A percentile compares a stretch with the other conserved stretches of the same genome.
These are phyloP conservation scores for Mariannaea elegans DNA, from an alignment of 2,329 filamentous ascomycete genomes.

Conservation along the genomic window DNA sequence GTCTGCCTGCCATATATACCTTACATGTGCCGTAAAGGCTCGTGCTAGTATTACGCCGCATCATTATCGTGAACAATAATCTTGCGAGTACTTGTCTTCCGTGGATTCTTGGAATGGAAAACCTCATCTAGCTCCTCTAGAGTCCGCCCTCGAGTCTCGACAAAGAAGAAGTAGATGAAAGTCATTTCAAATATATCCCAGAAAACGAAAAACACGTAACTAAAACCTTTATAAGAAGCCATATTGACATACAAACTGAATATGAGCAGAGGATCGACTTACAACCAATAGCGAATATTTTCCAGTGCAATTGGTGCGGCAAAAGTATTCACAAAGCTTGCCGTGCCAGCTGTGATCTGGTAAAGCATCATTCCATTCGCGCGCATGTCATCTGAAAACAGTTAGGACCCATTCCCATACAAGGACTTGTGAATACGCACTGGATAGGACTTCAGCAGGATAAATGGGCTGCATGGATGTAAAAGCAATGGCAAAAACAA, in stretches of 20 bases:
- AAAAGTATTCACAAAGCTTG: constrained; percentile 31
- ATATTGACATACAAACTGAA: too few relatives aligned
- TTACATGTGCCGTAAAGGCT: too few relatives aligned
- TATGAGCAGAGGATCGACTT: neutral
- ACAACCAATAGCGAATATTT: constrained; percentile 21
- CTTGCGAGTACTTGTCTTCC: neutral
- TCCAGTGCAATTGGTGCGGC: constrained; percentile 30
- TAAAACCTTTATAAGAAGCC: neutral
- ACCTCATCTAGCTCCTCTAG: neutral
- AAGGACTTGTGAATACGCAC: neutral
- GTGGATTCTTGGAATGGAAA: neutral
- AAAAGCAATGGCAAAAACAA: constrained; percentile 43
- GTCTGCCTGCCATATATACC: too few relatives aligned
- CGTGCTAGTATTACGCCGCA: neutral
- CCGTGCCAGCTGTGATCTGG: constrained; percentile 18
- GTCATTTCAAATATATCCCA: neutral
- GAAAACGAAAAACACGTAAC: neutral
- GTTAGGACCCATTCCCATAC: neutral
- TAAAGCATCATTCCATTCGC: constrained; percentile 33
- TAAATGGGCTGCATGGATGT: constrained; percentile 45
- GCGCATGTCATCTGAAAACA: constrained; percentile 24
- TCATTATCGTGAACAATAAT: too few relatives aligned
- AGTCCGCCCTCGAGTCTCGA: neutral
- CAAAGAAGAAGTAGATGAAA: neutral
- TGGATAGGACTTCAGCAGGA: constrained; percentile 40